Evolutionary conservation across 768 basidiomycete species (phyloP).

Genomic region (Strobilomyces echinocephalus): DNA sequence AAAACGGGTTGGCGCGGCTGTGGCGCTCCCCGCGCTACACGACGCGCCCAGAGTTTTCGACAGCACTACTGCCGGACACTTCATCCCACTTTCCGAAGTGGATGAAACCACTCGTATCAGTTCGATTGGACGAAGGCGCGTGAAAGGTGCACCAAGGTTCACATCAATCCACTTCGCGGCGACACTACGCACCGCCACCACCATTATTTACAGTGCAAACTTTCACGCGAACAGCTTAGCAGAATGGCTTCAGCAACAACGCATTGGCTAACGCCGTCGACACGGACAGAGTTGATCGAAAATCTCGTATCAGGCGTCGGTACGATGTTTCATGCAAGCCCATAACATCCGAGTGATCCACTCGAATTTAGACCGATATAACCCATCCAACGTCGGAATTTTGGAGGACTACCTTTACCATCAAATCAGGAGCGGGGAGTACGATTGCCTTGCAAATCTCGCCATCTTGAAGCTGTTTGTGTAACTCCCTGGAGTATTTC

Average conservation of each 20-base stretch:
- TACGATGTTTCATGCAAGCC: conserved; percentile 33
- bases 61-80: no score
- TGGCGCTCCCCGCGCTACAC: no score
- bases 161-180: no score
- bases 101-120: no score
- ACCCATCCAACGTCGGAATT: conserved; percentile 88
- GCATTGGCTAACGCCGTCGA: conserved; percentile 70
- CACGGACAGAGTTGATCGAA: conserved; percentile 83
- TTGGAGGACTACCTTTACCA: conserved; percentile 96
- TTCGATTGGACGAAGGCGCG: no score
- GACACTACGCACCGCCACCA: no score
- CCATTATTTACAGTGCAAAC: background rate
- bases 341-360: background rate
- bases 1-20: no score
- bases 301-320: conserved; percentile 88
- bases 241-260: conserved; percentile 38
- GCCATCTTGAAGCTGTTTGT: conserved; percentile 88
- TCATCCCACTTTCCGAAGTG: no score
- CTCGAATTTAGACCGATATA: conserved; percentile 77
- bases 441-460: conserved; percentile 92
- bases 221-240: conserved; percentile 10
- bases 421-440: conserved; percentile 86
- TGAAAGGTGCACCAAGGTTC: no score
- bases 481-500: background rate
- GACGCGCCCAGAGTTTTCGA: no score